These are phyloP conservation scores for Vaucheria bursata DNA, from an alignment of 352 stramenopile genomes.

Conservation along the genomic window DNA sequence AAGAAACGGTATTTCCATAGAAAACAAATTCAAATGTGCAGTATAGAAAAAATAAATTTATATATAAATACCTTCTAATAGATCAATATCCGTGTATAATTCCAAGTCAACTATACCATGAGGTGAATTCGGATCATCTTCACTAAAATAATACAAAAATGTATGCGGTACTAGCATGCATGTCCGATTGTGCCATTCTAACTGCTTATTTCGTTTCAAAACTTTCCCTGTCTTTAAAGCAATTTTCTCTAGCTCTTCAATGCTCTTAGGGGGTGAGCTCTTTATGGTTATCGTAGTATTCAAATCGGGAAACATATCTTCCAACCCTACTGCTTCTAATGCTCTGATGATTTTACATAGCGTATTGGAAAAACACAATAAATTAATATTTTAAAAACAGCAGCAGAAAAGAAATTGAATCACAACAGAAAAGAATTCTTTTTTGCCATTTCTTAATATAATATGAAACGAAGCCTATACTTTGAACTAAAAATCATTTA, in stretches of 20 bases:
- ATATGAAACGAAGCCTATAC: too few species aligned
- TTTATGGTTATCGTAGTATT: conserved; percentile 33
- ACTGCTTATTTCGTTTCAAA: conserved; percentile 34
- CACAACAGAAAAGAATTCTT: too few species aligned
- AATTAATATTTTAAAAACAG: too few species aligned
- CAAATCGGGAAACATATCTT: conserved; percentile 37
- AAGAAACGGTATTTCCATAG: not conserved
- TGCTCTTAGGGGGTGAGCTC: conserved; percentile 19
- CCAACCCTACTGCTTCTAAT: conserved; percentile 20
- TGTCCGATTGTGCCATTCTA: conserved; percentile 6
- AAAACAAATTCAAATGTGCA: not conserved
- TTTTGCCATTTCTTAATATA: too few species aligned
- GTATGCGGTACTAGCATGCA: conserved; percentile 60
- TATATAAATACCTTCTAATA: conserved; percentile 27
- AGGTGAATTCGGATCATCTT: conserved; percentile 43
- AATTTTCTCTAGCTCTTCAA: conserved; percentile 11
- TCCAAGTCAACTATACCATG: conserved; percentile 69
- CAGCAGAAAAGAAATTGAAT: too few species aligned
- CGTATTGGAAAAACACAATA: too few species aligned
- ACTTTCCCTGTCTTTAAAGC: conserved; percentile 11
- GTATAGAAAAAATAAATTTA: not conserved
- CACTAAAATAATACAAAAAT: conserved; percentile 71
- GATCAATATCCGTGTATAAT: conserved; percentile 53
- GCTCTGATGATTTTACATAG: too few species aligned
- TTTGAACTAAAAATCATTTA: too few species aligned